Conservation (phyloP, 2,329 filamentous ascomycete genomes). For the Colletotrichum scovillei region DNA sequence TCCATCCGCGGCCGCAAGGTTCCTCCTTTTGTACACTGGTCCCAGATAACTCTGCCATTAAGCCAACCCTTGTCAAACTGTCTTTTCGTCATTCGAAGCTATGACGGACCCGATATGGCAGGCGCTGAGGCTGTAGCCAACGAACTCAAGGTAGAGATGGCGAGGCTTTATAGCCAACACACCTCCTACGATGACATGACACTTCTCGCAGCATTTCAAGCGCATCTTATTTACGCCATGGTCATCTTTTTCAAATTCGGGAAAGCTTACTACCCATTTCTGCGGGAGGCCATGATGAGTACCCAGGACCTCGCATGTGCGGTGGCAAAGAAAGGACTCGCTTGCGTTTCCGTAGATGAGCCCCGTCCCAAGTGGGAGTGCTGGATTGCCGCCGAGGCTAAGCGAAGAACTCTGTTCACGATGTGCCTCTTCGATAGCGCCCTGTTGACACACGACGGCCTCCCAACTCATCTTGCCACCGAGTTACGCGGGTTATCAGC, state of each 20-base stretch:
- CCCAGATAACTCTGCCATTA: slow-evolving; percentile 44
- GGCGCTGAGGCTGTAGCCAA: slow-evolving; percentile 40
- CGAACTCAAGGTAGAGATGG: slow-evolving; percentile 56
- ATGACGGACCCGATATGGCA: slow-evolving; percentile 47
- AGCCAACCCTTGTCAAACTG: slow-evolving; percentile 52
- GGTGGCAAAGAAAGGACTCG: slow-evolving; percentile 52
- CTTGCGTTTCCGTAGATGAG: slow-evolving; percentile 51
- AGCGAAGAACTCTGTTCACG: slow-evolving; percentile 60
- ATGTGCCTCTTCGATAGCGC: slow-evolving; percentile 67
- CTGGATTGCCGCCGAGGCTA: slow-evolving; percentile 65
- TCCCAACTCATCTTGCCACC: slow-evolving; percentile 59
- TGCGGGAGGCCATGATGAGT: slow-evolving; percentile 58
- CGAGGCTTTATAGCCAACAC: slow-evolving; percentile 46
- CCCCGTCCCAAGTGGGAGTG: slow-evolving; percentile 60
- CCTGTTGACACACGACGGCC: slow-evolving; percentile 53
- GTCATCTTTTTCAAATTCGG: slow-evolving; percentile 56
- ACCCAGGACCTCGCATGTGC: slow-evolving; percentile 61
- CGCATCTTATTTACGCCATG: slow-evolving; percentile 64
- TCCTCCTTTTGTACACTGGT: slow-evolving; percentile 58
- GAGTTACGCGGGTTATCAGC: slow-evolving; percentile 59
- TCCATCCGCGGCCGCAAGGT: slow-evolving; percentile 48
- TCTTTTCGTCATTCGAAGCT: slow-evolving; percentile 53
- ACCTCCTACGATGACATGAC: slow-evolving; percentile 40
- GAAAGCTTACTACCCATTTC: slow-evolving; percentile 41
- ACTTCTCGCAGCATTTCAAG: slow-evolving; percentile 60